Conservation (phyloP, 306 rosid genomes). For the Crataegus laevigata region DNA sequence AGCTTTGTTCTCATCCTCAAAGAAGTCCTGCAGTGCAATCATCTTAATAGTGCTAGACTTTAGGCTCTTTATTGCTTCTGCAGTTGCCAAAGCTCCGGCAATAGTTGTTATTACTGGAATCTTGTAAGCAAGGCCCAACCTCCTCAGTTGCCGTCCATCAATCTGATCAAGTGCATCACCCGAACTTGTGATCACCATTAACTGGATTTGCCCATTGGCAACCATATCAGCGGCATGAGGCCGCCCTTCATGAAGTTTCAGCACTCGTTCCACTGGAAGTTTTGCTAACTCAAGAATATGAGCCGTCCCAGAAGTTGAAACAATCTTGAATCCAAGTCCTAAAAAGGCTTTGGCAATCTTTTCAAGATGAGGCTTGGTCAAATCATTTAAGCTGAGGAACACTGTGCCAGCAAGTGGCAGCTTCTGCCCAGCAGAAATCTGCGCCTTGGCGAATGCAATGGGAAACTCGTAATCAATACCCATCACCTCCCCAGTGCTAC, state of each 20-base stretch:
- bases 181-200: constrained; percentile 94
- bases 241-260: constrained; percentile 93
- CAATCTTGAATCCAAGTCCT: constrained; percentile 59
- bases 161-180: constrained; percentile 87
- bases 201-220: constrained; percentile 88
- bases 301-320: constrained; percentile 91
- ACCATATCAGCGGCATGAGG: constrained; percentile 93
- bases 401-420: constrained; percentile 77
- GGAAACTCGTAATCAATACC: constrained; percentile 73
- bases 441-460: constrained; percentile 94
- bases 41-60: constrained; percentile 56
- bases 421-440: constrained; percentile 86
- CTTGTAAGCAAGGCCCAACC: constrained; percentile 86
- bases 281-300: constrained; percentile 49
- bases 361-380: constrained; percentile 77
- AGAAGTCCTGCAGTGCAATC: constrained; percentile 95
- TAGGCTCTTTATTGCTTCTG: constrained; percentile 84
- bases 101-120: constrained; percentile 88
- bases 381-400: constrained; percentile 82
- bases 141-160: constrained; percentile 80
- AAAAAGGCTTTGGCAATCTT: constrained; percentile 68
- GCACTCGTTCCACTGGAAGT: constrained; percentile 64
- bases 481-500: constrained; percentile 99
- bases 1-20: constrained; percentile 27
- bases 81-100: constrained; percentile 89